phyloP scores from a whole-genome alignment of 2,329 filamentous ascomycete species.

The Scopulariopsis brevicaulis region DNA sequence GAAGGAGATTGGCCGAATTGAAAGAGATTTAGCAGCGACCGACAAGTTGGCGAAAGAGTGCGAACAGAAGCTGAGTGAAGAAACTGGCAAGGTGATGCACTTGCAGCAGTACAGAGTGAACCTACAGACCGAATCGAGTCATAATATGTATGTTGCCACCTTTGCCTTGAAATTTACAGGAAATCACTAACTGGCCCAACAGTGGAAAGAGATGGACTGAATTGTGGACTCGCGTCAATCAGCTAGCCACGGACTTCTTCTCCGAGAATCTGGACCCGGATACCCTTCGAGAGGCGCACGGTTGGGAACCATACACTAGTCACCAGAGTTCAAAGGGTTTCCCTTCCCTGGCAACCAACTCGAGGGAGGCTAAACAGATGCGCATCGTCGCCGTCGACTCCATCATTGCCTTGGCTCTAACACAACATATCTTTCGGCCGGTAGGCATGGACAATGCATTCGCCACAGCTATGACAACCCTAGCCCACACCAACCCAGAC shows the following conservation, averaged over 20 bases:
- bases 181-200: neutral
- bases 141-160: neutral
- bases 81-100: neutral
- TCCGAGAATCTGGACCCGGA: neutral
- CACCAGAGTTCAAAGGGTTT: neutral
- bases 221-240: neutral
- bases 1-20: too few species aligned
- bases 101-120: constrained; percentile 1
- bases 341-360: neutral
- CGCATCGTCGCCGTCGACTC: neutral
- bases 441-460: neutral
- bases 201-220: neutral
- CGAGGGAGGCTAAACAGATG: neutral
- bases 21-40: neutral
- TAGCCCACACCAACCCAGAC: neutral
- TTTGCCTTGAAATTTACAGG: neutral
- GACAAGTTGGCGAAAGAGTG: neutral
- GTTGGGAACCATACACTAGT: neutral
- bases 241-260: neutral
- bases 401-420: neutral
- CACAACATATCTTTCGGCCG: neutral
- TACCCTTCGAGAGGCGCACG: neutral
- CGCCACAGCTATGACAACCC: neutral
- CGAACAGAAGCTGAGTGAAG: neutral
- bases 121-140: neutral